These are phyloP conservation scores for Eucalyptus rudis DNA, from an alignment of 345 rosid genomes.

Conservation along the genomic window DNA sequence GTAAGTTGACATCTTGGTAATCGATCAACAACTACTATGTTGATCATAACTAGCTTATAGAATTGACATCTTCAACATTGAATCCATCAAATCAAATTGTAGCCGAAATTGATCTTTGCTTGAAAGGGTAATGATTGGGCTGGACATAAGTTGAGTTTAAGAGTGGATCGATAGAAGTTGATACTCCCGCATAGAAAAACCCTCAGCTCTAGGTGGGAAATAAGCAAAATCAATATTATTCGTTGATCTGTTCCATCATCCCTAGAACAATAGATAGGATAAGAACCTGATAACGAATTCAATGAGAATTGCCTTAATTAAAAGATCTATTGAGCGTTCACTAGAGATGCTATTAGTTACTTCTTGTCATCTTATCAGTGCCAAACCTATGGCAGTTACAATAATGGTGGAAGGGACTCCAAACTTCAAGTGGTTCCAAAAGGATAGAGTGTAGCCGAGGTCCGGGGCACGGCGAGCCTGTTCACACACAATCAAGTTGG, in stretches of 20 bases:
- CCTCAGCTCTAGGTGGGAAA: background rate
- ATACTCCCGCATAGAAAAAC: background rate
- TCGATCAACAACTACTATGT: background rate
- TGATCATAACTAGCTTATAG: background rate
- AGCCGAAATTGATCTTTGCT: background rate
- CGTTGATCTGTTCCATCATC: background rate
- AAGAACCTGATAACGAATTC: background rate
- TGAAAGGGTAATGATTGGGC: background rate
- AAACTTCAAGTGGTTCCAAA: constrained; percentile 63
- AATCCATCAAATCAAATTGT: background rate
- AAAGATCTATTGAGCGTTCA: background rate
- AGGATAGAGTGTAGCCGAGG: constrained; percentile 42
- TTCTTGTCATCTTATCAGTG: background rate
- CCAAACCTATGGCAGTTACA: constrained; percentile 52
- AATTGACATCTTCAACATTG: background rate
- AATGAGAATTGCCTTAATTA: background rate
- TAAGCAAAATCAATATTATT: background rate
- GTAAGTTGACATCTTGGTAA: background rate
- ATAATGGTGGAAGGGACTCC: constrained; percentile 66
- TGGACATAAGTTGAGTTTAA: background rate
- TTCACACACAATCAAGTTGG: constrained; percentile 79
- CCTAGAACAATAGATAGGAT: background rate
- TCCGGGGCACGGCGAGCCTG: constrained; percentile 50
- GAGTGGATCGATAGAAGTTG: background rate
- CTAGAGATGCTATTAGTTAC: background rate